Evolutionary conservation across 1,284 basidiomycete species (phyloP).

Genomic region (Cystobasidiaceae sp.): DNA sequence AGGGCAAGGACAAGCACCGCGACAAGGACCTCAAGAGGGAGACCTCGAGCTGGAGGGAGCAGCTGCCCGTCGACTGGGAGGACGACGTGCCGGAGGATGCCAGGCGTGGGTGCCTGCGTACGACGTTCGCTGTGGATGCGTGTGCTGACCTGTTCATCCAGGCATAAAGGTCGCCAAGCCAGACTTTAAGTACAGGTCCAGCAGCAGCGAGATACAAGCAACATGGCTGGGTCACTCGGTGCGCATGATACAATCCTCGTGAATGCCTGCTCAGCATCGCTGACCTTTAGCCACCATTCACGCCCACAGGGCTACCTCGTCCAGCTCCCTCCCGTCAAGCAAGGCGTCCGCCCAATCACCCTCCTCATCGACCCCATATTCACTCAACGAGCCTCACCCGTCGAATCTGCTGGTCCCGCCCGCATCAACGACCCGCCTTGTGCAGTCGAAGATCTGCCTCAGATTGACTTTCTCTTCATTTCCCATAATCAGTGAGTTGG

Average conservation of each 20-base stretch:
- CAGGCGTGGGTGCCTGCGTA: background rate
- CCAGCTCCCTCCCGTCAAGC: constrained; percentile 14
- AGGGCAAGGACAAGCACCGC: no score
- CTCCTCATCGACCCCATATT: constrained; percentile 44
- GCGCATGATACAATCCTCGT: background rate
- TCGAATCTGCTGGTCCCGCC: constrained; percentile 39
- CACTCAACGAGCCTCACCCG: constrained; percentile 39
- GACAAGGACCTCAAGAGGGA: background rate
- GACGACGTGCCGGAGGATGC: background rate
- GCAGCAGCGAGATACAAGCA: background rate
- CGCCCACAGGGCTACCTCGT: constrained; percentile 22
- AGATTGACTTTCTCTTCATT: constrained; percentile 41
- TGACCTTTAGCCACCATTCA: no score
- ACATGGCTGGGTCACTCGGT: constrained; percentile 31
- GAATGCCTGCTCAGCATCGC: no score
- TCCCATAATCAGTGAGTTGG: constrained; percentile 43
- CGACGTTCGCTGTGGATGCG: background rate
- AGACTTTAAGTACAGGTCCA: background rate
- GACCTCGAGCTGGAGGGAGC: background rate
- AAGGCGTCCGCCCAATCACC: constrained; percentile 28
- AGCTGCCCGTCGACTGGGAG: background rate
- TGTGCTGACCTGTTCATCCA: background rate
- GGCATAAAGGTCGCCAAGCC: constrained; percentile 18
- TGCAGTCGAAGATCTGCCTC: constrained; percentile 40
- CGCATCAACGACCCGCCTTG: constrained; percentile 38